Conservation (phyloP, 2,329 filamentous ascomycete genomes). For the Aureobasidium subglaciale region DNA sequence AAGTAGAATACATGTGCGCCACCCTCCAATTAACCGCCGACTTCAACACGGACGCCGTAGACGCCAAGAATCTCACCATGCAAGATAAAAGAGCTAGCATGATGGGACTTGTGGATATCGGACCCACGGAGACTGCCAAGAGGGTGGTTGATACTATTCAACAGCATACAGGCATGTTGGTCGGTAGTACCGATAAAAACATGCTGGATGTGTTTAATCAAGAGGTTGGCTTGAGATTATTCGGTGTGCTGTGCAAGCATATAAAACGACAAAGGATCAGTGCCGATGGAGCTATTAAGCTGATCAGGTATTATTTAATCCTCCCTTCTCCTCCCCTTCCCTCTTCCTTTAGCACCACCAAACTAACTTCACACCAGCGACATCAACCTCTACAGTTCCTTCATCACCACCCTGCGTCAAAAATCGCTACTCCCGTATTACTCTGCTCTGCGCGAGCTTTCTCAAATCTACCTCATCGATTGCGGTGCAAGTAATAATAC, state of each 20-base stretch:
- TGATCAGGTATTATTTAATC: conserved; percentile 58
- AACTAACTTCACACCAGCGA: conserved; percentile 58
- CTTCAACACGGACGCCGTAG: conserved; percentile 57
- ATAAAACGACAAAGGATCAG: conserved; percentile 92
- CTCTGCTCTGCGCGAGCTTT: conserved; percentile 80
- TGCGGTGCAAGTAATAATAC: conserved; percentile 25
- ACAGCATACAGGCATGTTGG: conserved; percentile 85
- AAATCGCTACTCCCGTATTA: conserved; percentile 83
- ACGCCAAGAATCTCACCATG: conserved; percentile 18
- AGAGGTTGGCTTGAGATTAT: conserved; percentile 89
- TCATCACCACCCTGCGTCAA: conserved; percentile 75
- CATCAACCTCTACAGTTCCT: conserved; percentile 88
- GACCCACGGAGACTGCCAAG: conserved; percentile 70
- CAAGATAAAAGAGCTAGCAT: conserved; percentile 24
- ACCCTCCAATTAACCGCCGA: conserved; percentile 81
- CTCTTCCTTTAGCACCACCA: neutral
- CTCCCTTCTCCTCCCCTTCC: neutral
- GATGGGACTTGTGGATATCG: conserved; percentile 46
- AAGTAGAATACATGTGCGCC: conserved; percentile 90
- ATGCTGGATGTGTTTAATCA: conserved; percentile 98
- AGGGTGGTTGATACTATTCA: conserved; percentile 79
- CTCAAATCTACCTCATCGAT: conserved; percentile 91
- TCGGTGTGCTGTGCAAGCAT: conserved; percentile 90
- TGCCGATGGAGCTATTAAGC: conserved; percentile 78
- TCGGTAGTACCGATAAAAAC: conserved; percentile 92